phyloP scores from a whole-genome alignment of 768 basidiomycete genomes.

The Auriscalpium orientale region DNA sequence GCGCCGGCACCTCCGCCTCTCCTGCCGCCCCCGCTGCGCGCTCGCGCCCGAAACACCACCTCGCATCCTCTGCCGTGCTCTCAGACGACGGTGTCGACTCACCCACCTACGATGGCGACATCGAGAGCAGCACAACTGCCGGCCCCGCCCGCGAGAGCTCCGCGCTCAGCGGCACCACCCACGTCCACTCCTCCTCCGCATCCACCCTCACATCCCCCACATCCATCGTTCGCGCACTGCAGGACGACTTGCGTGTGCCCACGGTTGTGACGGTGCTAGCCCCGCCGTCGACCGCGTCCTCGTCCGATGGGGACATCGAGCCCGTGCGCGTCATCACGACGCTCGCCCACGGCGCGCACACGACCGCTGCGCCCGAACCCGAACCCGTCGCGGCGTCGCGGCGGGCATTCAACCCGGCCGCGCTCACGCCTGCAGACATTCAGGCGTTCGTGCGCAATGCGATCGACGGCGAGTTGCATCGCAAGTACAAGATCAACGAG shows the following conservation, averaged over 20 bases:
- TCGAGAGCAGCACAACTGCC: slow-evolving; percentile 70
- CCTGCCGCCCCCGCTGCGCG: slow-evolving; percentile 14
- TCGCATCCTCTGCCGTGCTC: slow-evolving; percentile 33
- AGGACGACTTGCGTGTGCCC: neutral
- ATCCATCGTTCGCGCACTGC: slow-evolving; percentile 6
- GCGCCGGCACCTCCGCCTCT: slow-evolving; percentile 10
- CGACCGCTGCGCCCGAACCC: slow-evolving; percentile 14
- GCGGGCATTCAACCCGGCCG: slow-evolving; percentile 50
- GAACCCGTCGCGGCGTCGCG: slow-evolving; percentile 19
- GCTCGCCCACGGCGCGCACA: neutral
- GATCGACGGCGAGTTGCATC: slow-evolving; percentile 58
- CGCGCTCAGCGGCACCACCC: slow-evolving; percentile 12
- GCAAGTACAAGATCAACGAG: slow-evolving; percentile 78
- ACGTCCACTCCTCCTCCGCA: slow-evolving; percentile 18
- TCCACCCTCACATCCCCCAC: slow-evolving; percentile 14
- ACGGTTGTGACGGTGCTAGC: slow-evolving; percentile 1
- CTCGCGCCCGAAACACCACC: slow-evolving; percentile 29
- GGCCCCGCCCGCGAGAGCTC: slow-evolving; percentile 33
- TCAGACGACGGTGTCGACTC: slow-evolving; percentile 76
- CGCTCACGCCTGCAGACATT: slow-evolving; percentile 70
- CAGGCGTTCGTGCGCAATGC: slow-evolving; percentile 68
- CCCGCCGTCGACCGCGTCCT: slow-evolving; percentile 7
- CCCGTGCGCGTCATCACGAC: slow-evolving; percentile 5
- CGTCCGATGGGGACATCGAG: slow-evolving; percentile 14
- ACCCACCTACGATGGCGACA: slow-evolving; percentile 86